Evolutionary conservation across 1,139 yeast genomes (phyloP).

Genomic region (Diutina scorzettiae): DNA sequence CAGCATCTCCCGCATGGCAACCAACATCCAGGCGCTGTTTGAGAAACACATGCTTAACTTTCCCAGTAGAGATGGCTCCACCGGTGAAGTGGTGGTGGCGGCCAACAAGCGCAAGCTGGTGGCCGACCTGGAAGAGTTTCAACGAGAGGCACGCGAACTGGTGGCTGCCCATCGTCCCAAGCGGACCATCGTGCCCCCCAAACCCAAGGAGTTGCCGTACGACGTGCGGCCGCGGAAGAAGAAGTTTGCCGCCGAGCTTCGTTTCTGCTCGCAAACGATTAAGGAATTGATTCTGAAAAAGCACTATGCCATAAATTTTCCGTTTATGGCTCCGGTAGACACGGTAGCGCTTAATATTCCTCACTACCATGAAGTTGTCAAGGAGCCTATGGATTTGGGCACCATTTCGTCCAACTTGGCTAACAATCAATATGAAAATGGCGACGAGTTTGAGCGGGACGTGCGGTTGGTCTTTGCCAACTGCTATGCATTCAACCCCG

Average conservation of each 20-base stretch:
- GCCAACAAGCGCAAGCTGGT: slow-evolving; percentile 28
- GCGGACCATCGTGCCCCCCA: slow-evolving; percentile 94
- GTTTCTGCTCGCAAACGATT: slow-evolving; percentile 73
- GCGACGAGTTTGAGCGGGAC: slow-evolving; percentile 79
- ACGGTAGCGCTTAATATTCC: slow-evolving; percentile 92
- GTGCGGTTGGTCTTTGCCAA: slow-evolving; percentile 73
- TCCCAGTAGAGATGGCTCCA: slow-evolving; percentile 66
- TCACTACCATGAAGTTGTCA: slow-evolving; percentile 70
- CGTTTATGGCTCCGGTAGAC: slow-evolving; percentile 90
- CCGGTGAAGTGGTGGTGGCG: slow-evolving; percentile 19
- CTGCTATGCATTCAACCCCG: slow-evolving; percentile 90
- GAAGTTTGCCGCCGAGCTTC: slow-evolving; percentile 80
- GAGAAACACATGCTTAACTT: slow-evolving; percentile 87
- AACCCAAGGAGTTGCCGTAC: slow-evolving; percentile 85
- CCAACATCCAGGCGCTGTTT: slow-evolving; percentile 79
- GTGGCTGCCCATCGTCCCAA: slow-evolving; percentile 63
- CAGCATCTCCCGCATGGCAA: slow-evolving; percentile 82
- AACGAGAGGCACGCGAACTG: slow-evolving; percentile 17
- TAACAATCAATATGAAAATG: slow-evolving; percentile 80
- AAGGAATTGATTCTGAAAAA: slow-evolving; percentile 78
- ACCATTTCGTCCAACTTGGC: slow-evolving; percentile 72
- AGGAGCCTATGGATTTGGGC: slow-evolving; percentile 91
- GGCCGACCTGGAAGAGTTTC: slow-evolving; percentile 6
- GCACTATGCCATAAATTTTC: slow-evolving; percentile 75
- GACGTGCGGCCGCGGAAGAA: slow-evolving; percentile 86